Base-by-base conservation (phyloP, 2,329 filamentous ascomycete species). In the Helotiales sp. region DNA sequence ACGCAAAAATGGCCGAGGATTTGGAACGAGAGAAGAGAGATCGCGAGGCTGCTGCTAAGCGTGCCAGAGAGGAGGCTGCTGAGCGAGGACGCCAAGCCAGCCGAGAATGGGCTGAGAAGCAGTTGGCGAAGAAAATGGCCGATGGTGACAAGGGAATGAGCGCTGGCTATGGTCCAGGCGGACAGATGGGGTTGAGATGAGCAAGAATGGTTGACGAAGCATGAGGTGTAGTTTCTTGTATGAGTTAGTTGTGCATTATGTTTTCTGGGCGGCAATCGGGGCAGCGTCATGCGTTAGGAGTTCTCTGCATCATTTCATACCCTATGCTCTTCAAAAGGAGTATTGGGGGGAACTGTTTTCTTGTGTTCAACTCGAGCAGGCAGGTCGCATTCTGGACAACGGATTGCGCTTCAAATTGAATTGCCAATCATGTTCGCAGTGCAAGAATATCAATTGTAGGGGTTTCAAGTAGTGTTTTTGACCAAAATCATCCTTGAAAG, bases 51-150 rank as follows among this genome's bases (percentile, higher is more conserved):
- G 74, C 77, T 34, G 79, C 83, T 13, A 83, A 79, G 66, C 66
- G 75, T 54, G 83, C 84, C 7, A 76, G 85, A 44, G 79, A 84
- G 64, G 76, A 84, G 65, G 85, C 85, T 24, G 84, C 85, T 9
- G 83, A 87, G 70, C 77, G 81, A 66, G 84, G 82, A 54, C 78
- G 84, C 54, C 75, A 78, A 68, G 77, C 81, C 58, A 83, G 83
- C 63, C 78, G 83, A 31, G 81, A 85, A 64, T 87, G 84, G 83
- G 83, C 83, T 10, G 82, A 85, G 68, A 84, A 80, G 71, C 80
- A 82, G 67, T 63, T 63, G 56, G 60, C 60, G 4, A 70, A 60
- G 54, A 71, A 65, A 52, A 33, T 62, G 46, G 51, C 58, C 42
- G 63, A 63, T 29, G 54, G 57, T 38, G 66, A 69, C 10, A 66